Evolutionary conservation across 2,329 filamentous ascomycete genomes (phyloP).

Genomic region (Pezicula radicicola): DNA sequence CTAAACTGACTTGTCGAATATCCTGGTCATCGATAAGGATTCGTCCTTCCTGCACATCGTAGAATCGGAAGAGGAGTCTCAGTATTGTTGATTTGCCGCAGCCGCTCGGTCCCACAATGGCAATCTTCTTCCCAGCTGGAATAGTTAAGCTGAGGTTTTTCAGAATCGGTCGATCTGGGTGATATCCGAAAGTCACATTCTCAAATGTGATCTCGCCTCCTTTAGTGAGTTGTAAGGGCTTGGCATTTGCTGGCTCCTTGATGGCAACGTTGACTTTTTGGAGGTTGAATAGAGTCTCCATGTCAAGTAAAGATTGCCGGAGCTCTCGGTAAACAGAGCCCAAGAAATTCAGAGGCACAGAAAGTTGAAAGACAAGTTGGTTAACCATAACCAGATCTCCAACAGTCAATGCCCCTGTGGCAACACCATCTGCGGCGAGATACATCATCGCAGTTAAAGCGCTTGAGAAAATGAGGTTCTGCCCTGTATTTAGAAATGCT

Average conservation of each 20-base stretch:
- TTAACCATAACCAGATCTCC: constrained; percentile 99
- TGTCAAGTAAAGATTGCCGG: constrained; percentile 89
- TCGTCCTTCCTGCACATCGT: constrained; percentile 80
- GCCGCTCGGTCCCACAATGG: constrained; percentile 90
- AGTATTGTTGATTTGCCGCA: constrained; percentile 96
- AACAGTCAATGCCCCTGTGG: constrained; percentile 76
- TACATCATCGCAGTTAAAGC: constrained; percentile 98
- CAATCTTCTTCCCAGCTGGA: constrained; percentile 92
- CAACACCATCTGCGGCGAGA: constrained; percentile 86
- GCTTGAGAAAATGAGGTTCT: constrained; percentile 95
- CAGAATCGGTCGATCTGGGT: constrained; percentile 81
- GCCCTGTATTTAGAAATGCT: constrained; percentile 88
- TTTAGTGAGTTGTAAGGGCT: constrained; percentile 65
- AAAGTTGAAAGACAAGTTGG: constrained; percentile 96
- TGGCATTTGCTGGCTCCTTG: constrained; percentile 72
- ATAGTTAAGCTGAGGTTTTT: constrained; percentile 84
- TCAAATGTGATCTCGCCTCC: constrained; percentile 93
- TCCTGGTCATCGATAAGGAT: constrained; percentile 94
- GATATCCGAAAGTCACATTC: constrained; percentile 92
- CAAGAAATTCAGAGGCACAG: constrained; percentile 93
- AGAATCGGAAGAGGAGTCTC: constrained; percentile 88
- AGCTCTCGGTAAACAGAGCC: constrained; percentile 98
- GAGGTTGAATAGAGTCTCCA: constrained; percentile 97
- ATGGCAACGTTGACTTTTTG: constrained; percentile 94
- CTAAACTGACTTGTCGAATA: constrained; percentile 76